phyloP scores from a whole-genome alignment of 305 asterid species.

The Fraxinus nigra region DNA sequence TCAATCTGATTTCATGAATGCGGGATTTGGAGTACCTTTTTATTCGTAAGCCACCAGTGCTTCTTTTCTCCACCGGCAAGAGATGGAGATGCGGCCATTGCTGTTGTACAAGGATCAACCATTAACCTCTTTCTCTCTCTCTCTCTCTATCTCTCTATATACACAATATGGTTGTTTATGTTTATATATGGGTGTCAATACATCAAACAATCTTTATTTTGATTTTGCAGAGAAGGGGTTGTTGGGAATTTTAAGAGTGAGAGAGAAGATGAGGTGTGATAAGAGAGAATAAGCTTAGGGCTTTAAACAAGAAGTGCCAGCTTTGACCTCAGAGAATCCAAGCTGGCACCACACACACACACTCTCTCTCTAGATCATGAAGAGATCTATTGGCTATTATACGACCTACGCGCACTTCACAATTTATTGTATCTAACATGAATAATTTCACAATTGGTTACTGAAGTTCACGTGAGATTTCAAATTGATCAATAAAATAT shows the following conservation, averaged over 20 bases:
- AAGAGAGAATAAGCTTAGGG: background rate
- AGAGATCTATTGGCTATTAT: background rate
- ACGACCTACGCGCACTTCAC: background rate
- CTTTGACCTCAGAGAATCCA: constrained; percentile 36
- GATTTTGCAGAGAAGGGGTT: constrained; percentile 12
- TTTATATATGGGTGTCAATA: background rate
- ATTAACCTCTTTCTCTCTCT: constrained; percentile 1
- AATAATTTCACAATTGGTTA: background rate
- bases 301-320: constrained; percentile 36
- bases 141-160: no score
- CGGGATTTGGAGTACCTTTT: constrained; percentile 33
- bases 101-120: constrained; percentile 26
- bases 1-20: background rate
- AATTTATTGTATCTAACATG: background rate
- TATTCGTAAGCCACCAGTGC: constrained; percentile 70
- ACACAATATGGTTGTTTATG: background rate
- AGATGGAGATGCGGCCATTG: constrained; percentile 45
- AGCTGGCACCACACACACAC: constrained; percentile 43
- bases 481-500: no score
- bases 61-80: constrained; percentile 42
- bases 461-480: no score
- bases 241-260: constrained; percentile 10
- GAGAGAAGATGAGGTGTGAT: background rate
- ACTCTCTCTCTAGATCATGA: background rate
- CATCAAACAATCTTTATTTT: constrained; percentile 13